phyloP scores from a whole-genome alignment of 108 stramenopile genomes.

The Aureococcus anophagefferens region DNA sequence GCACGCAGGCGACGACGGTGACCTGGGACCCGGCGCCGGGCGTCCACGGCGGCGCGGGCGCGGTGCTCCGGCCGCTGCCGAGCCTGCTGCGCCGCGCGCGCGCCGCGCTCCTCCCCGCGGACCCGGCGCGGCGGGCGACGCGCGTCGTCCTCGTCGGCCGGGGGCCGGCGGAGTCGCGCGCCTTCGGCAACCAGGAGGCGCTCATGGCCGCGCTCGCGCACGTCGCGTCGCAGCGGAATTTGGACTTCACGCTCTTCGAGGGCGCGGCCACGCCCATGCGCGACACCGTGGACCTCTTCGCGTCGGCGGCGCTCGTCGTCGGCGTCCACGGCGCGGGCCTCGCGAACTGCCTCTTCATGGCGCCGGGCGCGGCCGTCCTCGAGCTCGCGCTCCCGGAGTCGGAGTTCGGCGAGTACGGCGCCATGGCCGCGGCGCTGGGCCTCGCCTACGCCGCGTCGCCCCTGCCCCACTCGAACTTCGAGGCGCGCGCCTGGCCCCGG shows the following conservation, averaged over 20 bases:
- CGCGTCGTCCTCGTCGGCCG: neutral
- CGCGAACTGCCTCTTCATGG: slow-evolving; percentile 6
- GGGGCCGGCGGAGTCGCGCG: neutral
- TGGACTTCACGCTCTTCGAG: neutral
- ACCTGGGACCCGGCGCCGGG: neutral
- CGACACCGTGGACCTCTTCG: neutral
- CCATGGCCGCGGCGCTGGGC: neutral
- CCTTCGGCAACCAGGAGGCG: neutral
- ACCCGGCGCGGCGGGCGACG: neutral
- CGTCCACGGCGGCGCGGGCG: neutral
- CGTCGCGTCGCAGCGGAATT: neutral
- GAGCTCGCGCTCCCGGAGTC: slow-evolving; percentile 1
- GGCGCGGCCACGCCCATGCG: neutral
- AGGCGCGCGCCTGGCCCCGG: neutral
- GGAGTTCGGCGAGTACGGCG: slow-evolving; percentile 3
- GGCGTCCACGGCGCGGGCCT: slow-evolving; percentile 13
- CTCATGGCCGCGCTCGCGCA: neutral
- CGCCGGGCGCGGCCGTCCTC: slow-evolving; percentile 1
- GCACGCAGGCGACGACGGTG: too few species aligned
- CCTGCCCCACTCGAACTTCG: neutral
- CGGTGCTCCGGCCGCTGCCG: neutral
- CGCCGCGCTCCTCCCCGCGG: neutral
- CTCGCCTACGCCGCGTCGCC: neutral
- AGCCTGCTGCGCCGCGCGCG: neutral
- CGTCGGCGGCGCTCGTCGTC: neutral